Conservation (phyloP, 805 yeast genomes). For the Hyphopichia homilentoma region DNA sequence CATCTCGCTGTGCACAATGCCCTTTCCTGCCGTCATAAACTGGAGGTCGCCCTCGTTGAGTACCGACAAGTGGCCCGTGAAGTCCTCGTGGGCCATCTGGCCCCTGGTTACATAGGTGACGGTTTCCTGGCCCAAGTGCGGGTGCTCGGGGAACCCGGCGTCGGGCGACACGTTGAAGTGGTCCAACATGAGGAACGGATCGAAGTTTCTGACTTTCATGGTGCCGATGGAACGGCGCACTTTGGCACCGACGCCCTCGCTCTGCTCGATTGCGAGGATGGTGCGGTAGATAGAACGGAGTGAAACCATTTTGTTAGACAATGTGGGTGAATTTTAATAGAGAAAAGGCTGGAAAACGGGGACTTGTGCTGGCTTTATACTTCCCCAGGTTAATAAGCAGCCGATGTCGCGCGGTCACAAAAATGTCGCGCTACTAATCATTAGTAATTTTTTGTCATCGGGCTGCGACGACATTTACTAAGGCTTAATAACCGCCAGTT, state of each 20-base stretch:
- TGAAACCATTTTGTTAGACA: no score
- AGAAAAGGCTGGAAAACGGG: no score
- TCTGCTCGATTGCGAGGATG: constrained; percentile 57
- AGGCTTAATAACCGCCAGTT: no score
- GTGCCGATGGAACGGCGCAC: constrained; percentile 82
- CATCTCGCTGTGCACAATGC: constrained; percentile 83
- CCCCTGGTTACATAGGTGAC: constrained; percentile 31
- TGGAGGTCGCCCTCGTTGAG: constrained; percentile 81
- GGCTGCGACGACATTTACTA: no score
- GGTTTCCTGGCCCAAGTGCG: constrained; percentile 39
- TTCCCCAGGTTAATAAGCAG: no score
- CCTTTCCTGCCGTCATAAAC: constrained; percentile 92
- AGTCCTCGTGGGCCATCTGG: constrained; percentile 52
- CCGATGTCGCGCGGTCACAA: no score
- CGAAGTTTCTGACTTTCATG: constrained; percentile 61
- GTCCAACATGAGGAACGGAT: constrained; percentile 80
- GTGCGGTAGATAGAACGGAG: constrained; percentile 27
- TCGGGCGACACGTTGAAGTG: constrained; percentile 65
- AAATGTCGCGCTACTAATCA: no score
- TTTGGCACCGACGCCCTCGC: constrained; percentile 86
- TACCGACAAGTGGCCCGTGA: constrained; percentile 79
- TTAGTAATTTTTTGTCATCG: no score
- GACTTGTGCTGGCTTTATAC: no score
- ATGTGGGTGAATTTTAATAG: no score
- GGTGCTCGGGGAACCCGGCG: constrained; percentile 53